Percentiles rank a stretch among this genome's conserved stretches.
Evolutionary conservation across 106 monocot species (phyloP).

Genomic region (Narthecium ossifragum): DNA sequence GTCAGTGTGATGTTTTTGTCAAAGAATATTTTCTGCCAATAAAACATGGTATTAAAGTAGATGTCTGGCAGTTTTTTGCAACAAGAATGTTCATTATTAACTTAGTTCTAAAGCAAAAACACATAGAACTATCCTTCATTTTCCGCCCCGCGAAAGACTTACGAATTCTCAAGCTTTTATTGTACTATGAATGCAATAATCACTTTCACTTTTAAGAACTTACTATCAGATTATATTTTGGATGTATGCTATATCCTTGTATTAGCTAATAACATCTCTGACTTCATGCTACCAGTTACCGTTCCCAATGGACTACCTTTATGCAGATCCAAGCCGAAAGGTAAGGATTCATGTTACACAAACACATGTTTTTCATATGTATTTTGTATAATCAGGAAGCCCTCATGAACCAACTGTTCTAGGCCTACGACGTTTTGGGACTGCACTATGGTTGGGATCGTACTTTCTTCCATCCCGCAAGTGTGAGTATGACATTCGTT

Average conservation of each 20-base stretch:
- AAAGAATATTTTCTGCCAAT: too few species aligned
- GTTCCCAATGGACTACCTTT: constrained; percentile 67
- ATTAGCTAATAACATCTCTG: background rate
- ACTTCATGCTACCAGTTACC: constrained; percentile 51
- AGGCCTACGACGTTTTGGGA: constrained; percentile 75
- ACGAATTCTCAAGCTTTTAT: too few species aligned
- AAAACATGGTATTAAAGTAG: too few species aligned
- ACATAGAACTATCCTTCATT: too few species aligned
- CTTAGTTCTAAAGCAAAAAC: too few species aligned
- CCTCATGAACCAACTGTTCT: constrained; percentile 8
- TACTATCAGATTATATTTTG: too few species aligned
- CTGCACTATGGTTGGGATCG: constrained; percentile 77
- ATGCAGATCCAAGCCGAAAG: constrained; percentile 79
- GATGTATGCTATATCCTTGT: background rate
- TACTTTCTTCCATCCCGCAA: constrained; percentile 90
- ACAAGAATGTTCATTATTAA: too few species aligned
- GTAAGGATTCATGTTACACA: constrained; percentile 37
- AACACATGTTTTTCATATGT: background rate
- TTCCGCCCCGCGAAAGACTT: too few species aligned
- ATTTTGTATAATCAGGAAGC: background rate
- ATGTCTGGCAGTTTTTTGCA: too few species aligned
- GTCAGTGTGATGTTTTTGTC: too few species aligned
- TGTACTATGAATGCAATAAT: too few species aligned
- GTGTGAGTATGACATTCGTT: constrained; percentile 43
- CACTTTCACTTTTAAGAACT: too few species aligned